Evolutionary conservation across 1,284 basidiomycete genomes (phyloP).

Genomic region (Chalciporus piperatoides): DNA sequence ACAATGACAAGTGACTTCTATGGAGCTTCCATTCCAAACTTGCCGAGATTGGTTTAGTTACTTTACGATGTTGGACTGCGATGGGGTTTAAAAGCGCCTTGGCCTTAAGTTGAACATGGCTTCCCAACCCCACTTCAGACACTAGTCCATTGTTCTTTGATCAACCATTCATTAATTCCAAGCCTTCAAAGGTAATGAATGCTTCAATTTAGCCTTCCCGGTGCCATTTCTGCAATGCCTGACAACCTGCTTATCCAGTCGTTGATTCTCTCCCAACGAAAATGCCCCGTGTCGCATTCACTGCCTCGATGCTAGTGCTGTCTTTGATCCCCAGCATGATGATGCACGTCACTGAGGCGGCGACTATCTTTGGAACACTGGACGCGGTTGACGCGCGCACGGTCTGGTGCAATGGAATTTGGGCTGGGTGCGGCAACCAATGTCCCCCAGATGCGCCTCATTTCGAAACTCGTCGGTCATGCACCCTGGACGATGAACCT

Average conservation of each 20-base stretch:
- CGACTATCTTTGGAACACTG: not conserved
- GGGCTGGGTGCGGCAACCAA: slow-evolving; percentile 15
- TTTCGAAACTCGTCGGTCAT: slow-evolving; percentile 16
- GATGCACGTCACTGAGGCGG: not conserved
- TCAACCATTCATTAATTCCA: not conserved
- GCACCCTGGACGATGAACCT: slow-evolving; percentile 3
- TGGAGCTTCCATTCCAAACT: not conserved
- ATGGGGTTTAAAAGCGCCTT: not conserved
- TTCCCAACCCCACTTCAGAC: not conserved
- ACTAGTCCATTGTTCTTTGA: not conserved
- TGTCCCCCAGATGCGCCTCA: slow-evolving; percentile 8
- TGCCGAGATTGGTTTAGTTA: not conserved
- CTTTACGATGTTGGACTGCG: not conserved
- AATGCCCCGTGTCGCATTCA: not conserved
- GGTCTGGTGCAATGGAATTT: slow-evolving; percentile 10
- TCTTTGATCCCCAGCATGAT: not conserved
- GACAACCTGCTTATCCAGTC: not conserved
- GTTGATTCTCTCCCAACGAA: not conserved
- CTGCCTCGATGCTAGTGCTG: not conserved
- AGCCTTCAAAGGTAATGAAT: not conserved
- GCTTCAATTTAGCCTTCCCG: not conserved
- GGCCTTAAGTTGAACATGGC: too few species aligned
- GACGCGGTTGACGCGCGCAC: not conserved
- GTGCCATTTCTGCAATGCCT: not conserved
- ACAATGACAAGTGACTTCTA: not conserved